Evolutionary conservation across 2,329 filamentous ascomycete species (phyloP), one percentile per base, ranked within the genome.

Genomic region (Orbilia brochopaga): DNA sequence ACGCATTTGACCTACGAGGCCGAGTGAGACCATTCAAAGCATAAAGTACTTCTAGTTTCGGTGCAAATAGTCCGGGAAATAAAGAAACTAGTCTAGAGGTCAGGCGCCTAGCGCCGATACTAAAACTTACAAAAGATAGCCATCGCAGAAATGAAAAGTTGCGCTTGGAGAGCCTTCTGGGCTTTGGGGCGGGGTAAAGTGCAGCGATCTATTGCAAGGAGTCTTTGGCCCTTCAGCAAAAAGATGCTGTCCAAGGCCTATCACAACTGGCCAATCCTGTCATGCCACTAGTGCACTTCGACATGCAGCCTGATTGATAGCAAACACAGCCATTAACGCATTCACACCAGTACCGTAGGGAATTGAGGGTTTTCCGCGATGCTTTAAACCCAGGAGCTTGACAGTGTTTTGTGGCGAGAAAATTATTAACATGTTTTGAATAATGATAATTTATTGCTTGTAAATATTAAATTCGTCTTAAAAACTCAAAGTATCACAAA

Each of bases 241-340:
- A 42, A 5, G 37, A 42, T 42, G 37, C 37, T 13, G 32, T 37
- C 32, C 32, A 37, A 37, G 32, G 32, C 32, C 32, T 37, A 13
- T 42, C 37, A 42, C 37, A 42, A 13, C 13, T 15, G n/a, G 37
- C 37, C 37, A 42, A 42, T 42, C 37, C 37, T 42, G 37, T 42
- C 37, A 42, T 42, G 37, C n/a, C 37, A 15, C n/a, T 13, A n/a
- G n/a, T n/a, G 7, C 32, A 37, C 32, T 37, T 37, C 13, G 4
- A 42, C 5, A 42, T 42, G 37, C 37, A 42, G 37, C 37, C 37
- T 13, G 52, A 51, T 32, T 64, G 61, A 32, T 32, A 32, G 8
- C 27, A 32, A 32, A 32, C 27, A 32, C 27, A 32, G 27, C 27
- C n/a, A n/a, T n/a, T n/a, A n/a, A n/a, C n/a, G n/a, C n/a, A n/a